Evolutionary conservation across 139 green algal genomes (phyloP).

Genomic region (Closterium sp.): DNA sequence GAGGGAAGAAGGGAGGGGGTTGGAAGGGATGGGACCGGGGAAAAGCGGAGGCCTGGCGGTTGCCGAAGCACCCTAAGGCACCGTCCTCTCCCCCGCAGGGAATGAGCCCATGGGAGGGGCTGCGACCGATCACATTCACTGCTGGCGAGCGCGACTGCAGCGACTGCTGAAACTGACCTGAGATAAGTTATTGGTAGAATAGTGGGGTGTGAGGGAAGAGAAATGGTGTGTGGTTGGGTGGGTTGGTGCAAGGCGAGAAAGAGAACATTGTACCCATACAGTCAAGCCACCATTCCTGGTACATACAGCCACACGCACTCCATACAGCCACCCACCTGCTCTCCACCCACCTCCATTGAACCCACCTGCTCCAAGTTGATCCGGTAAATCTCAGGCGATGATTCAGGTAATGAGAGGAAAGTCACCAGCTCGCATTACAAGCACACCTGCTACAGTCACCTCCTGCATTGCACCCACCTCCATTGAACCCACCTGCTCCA

Average conservation of each 20-base stretch:
- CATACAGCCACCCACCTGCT: neutral
- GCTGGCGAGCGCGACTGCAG: slow-evolving; percentile 64
- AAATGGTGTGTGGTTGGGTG: neutral
- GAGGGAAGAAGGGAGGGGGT: slow-evolving; percentile 50
- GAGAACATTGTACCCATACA: no score
- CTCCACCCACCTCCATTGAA: neutral
- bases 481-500: slow-evolving; percentile 49
- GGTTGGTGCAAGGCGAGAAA: neutral
- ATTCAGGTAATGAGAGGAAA: slow-evolving; percentile 81
- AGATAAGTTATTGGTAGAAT: no score
- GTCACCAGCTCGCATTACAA: no score
- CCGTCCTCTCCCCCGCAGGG: slow-evolving; percentile 77
- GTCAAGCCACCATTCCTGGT: no score
- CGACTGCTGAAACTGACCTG: slow-evolving; percentile 82
- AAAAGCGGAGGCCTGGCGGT: no score
- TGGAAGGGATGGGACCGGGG: no score
- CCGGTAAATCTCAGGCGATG: slow-evolving; percentile 73
- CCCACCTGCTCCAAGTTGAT: slow-evolving; percentile 79
- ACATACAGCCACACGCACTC: no score
- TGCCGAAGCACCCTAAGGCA: slow-evolving; percentile 90
- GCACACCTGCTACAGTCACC: no score
- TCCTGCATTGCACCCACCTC: no score
- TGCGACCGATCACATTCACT: slow-evolving; percentile 68
- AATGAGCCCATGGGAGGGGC: slow-evolving; percentile 74
- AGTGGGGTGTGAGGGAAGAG: slow-evolving; percentile 12